Evolutionary conservation across 768 basidiomycete species (phyloP).

Genomic region (Lactarius hatsudake): DNA sequence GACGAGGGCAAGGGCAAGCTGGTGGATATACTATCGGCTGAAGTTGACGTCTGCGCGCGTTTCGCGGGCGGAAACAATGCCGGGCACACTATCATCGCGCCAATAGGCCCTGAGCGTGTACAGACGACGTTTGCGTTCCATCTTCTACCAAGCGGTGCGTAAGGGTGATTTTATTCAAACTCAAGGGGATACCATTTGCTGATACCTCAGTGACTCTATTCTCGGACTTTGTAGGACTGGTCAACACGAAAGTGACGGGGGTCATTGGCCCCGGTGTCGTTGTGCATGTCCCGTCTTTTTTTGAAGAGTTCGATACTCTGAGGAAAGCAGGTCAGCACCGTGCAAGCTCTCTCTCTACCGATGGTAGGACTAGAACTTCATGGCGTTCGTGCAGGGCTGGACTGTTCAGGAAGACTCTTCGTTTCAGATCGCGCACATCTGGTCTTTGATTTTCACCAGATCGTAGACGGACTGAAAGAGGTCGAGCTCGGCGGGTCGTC

Average conservation of each 20-base stretch:
- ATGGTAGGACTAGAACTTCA: not conserved
- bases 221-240: conserved; percentile 76
- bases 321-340: conserved; percentile 68
- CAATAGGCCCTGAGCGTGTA: conserved; percentile 60
- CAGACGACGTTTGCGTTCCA: conserved; percentile 94
- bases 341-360: not conserved
- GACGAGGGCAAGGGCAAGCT: conserved; percentile 96
- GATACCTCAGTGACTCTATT: not conserved
- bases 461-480: conserved; percentile 98
- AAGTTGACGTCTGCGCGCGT: conserved; percentile 89
- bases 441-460: conserved; percentile 99
- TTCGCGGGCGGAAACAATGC: conserved; percentile 99
- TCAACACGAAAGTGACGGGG: conserved; percentile 82
- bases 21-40: conserved; percentile 90
- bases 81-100: conserved; percentile 95
- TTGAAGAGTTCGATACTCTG: conserved; percentile 85
- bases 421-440: conserved; percentile 96
- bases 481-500: conserved; percentile 91
- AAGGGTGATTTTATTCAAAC: not conserved
- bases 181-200: not conserved
- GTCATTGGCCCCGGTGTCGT: conserved; percentile 96
- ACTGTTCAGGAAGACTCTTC: conserved; percentile 80
- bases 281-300: conserved; percentile 94
- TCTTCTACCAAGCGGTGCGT: conserved; percentile 85
- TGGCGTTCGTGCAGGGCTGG: conserved; percentile 57